Conservation (phyloP, 495 filamentous ascomycete species). For the Daldinia loculata region DNA sequence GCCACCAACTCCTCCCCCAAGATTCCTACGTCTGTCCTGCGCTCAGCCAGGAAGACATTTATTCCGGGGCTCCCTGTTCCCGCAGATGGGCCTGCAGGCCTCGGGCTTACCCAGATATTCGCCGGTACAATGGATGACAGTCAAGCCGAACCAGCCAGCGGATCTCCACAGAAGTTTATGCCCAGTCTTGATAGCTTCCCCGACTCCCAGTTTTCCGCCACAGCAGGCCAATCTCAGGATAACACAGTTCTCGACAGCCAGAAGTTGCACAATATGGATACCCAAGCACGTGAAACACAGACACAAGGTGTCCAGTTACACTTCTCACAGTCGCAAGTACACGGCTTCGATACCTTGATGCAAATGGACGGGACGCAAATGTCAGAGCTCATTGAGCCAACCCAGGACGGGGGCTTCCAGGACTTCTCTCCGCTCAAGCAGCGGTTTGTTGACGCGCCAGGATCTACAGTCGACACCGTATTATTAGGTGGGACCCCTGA, state of each 20-base stretch:
- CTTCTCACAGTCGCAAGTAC: conserved; percentile 63
- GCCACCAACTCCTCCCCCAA: conserved; percentile 52
- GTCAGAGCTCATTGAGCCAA: conserved; percentile 74
- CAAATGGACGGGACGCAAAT: conserved; percentile 63
- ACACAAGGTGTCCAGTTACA: conserved; percentile 61
- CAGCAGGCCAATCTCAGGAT: conserved; percentile 56
- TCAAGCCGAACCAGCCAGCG: conserved; percentile 46
- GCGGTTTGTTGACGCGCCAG: conserved; percentile 69
- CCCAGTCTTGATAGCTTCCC: conserved; percentile 55
- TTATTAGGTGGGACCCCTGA: conserved; percentile 55
- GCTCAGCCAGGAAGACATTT: conserved; percentile 65
- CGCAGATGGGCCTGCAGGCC: conserved; percentile 62
- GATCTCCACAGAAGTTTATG: conserved; percentile 50
- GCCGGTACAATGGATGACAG: conserved; percentile 87
- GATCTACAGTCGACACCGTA: conserved; percentile 77
- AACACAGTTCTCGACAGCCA: conserved; percentile 75
- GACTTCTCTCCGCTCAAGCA: conserved; percentile 62
- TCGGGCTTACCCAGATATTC: conserved; percentile 91
- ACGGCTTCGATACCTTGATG: conserved; percentile 60
- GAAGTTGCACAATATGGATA: conserved; percentile 38
- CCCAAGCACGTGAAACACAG: conserved; percentile 49
- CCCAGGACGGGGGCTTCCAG: conserved; percentile 84
- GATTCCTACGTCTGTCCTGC: conserved; percentile 61
- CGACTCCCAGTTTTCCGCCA: conserved; percentile 59
- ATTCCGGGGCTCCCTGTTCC: conserved; percentile 66